Evolutionary conservation across 2,329 filamentous ascomycete species (phyloP).

Genomic region (Pyricularia sp.): DNA sequence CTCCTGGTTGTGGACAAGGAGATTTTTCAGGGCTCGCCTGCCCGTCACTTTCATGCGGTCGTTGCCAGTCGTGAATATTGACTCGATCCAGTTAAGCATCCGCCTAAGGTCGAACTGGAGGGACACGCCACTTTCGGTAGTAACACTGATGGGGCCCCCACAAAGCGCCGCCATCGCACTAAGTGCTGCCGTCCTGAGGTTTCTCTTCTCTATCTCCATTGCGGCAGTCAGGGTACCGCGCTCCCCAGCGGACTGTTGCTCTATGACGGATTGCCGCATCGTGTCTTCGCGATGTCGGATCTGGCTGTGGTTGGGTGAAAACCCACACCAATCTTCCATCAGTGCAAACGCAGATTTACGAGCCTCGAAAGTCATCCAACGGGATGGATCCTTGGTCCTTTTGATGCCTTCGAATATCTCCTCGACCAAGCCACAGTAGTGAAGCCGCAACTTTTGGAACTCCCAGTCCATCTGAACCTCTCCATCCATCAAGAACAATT

Average conservation of each 20-base stretch:
- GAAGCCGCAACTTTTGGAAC: slow-evolving; percentile 78
- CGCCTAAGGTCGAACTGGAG: slow-evolving; percentile 85
- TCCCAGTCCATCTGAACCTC: slow-evolving; percentile 93
- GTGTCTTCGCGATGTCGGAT: slow-evolving; percentile 72
- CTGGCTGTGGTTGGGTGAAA: slow-evolving; percentile 78
- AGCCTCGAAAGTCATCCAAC: slow-evolving; percentile 97
- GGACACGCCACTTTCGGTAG: slow-evolving; percentile 73
- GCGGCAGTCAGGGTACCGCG: slow-evolving; percentile 70
- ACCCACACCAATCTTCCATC: slow-evolving; percentile 99
- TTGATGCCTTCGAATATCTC: slow-evolving; percentile 88
- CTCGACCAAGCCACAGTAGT: slow-evolving; percentile 91
- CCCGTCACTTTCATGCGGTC: slow-evolving; percentile 89
- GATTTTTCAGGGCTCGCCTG: slow-evolving; percentile 71
- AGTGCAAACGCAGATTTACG: slow-evolving; percentile 88
- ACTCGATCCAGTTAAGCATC: slow-evolving; percentile 90
- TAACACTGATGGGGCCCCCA: slow-evolving; percentile 71
- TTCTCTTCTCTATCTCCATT: slow-evolving; percentile 94
- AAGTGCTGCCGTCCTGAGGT: slow-evolving; percentile 76
- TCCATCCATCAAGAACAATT: slow-evolving; percentile 86
- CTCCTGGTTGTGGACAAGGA: slow-evolving; percentile 83
- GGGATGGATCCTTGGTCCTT: slow-evolving; percentile 66
- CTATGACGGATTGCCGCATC: slow-evolving; percentile 74
- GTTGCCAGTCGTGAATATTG: slow-evolving; percentile 83
- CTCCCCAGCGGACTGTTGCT: slow-evolving; percentile 64
- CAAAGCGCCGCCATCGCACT: slow-evolving; percentile 94